Conservation (phyloP, 2,329 filamentous ascomycete species). For the Colletotrichum zoysiae region DNA sequence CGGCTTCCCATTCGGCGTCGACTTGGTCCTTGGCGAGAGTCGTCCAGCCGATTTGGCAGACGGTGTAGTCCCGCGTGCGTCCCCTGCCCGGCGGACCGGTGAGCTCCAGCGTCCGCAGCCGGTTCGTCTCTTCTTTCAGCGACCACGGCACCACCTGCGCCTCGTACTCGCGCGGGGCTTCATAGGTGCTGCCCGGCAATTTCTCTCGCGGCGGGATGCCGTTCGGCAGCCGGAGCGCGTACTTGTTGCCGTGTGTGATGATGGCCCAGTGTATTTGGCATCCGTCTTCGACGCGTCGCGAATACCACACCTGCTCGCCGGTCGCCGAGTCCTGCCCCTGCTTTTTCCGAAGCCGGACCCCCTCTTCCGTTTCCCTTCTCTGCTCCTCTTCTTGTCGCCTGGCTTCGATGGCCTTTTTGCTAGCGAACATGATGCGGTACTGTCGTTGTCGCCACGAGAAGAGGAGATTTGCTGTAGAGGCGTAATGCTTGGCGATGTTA, state of each 20-base stretch:
- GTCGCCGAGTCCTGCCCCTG: not conserved
- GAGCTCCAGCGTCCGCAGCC: not conserved
- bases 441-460: not conserved
- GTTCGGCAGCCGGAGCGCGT: not conserved
- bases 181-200: not conserved
- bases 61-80: not conserved
- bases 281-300: conserved; percentile 11
- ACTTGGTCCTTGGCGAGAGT: not conserved
- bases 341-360: not conserved
- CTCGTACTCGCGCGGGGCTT: conserved; percentile 7
- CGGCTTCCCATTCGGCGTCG: conserved; percentile 3
- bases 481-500: not conserved
- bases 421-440: not conserved
- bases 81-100: not conserved
- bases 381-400: not conserved
- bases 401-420: not conserved
- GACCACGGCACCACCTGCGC: not conserved
- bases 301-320: conserved; percentile 20
- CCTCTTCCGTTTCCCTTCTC: not conserved
- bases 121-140: not conserved
- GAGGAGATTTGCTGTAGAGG: no score
- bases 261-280: conserved; percentile 7
- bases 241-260: conserved; percentile 7
- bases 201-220: not conserved
- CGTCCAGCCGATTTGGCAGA: conserved; percentile 21